Evolutionary conservation across 2,329 filamentous ascomycete genomes (phyloP).

Genomic region (Fusarium sp.): DNA sequence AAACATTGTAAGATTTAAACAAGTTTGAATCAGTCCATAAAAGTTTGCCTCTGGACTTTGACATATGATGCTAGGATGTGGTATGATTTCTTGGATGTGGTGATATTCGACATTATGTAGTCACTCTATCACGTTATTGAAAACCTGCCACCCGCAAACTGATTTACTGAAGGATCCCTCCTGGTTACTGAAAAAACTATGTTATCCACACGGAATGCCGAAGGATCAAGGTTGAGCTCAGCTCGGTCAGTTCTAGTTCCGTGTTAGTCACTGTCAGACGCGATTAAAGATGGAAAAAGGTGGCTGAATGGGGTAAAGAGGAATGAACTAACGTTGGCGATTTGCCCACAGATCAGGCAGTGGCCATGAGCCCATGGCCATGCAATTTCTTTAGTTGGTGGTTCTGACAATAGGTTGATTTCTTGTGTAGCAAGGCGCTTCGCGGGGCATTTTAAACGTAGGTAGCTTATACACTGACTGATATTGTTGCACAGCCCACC

Average conservation of each 20-base stretch:
- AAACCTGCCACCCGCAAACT: neutral
- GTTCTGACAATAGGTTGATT: slow-evolving; percentile 13
- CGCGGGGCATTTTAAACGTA: slow-evolving; percentile 25
- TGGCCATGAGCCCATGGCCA: neutral
- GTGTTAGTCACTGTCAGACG: slow-evolving; percentile 14
- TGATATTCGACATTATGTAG: neutral
- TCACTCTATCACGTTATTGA: neutral
- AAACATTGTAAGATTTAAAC: neutral
- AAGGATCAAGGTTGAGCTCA: slow-evolving; percentile 2
- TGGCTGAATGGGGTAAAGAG: slow-evolving; percentile 14
- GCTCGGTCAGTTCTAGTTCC: slow-evolving; percentile 12
- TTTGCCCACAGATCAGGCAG: neutral
- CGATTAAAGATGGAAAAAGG: slow-evolving; percentile 23
- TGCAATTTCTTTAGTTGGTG: slow-evolving; percentile 8
- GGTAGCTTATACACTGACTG: slow-evolving; percentile 23
- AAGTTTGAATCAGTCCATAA: neutral
- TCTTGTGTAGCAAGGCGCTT: slow-evolving; percentile 20
- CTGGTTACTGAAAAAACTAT: neutral
- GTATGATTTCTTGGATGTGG: neutral
- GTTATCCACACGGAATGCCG: neutral
- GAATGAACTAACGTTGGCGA: neutral
- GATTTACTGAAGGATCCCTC: neutral
- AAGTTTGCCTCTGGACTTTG: neutral
- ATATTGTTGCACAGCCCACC: slow-evolving; percentile 24
- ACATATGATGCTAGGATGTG: slow-evolving; percentile 4